Evolutionary conservation across 129 eudicot genomes (phyloP).

Genomic region (Artemisia tridentata): DNA sequence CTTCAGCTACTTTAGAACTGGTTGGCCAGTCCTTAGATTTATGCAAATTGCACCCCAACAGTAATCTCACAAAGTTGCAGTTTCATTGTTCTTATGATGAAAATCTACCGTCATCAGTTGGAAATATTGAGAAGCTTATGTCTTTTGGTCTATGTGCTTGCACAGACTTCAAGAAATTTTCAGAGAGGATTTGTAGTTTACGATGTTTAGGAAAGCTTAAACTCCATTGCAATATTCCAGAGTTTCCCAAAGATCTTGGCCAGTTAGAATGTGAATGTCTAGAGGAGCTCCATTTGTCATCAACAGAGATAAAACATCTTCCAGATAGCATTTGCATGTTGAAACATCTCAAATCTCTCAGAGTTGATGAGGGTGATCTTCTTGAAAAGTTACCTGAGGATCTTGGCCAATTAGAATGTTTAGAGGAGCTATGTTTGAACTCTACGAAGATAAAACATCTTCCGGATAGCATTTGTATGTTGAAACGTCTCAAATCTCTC

Average conservation of each 20-base stretch:
- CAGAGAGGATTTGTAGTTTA: slow-evolving; percentile 10
- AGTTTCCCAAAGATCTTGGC: neutral
- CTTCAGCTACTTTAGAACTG: neutral
- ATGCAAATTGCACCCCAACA: neutral
- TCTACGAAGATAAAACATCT: neutral
- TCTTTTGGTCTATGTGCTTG: slow-evolving; percentile 11
- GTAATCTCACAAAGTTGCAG: neutral
- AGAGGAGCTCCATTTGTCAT: neutral
- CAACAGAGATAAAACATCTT: neutral
- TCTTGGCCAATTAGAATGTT: neutral
- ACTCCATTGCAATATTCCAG: neutral
- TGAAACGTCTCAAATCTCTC: neutral
- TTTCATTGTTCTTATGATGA: neutral
- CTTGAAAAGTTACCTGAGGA: neutral
- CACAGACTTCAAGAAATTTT: neutral
- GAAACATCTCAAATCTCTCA: neutral
- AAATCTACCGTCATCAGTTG: neutral
- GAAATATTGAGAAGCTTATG: slow-evolving; percentile 15
- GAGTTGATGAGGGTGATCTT: neutral
- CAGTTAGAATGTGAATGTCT: neutral
- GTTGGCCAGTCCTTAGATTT: neutral
- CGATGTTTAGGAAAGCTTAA: neutral
- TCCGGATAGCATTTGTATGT: neutral
- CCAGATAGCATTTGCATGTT: slow-evolving; percentile 13
- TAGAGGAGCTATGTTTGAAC: neutral